Evolutionary conservation across 768 basidiomycete species (phyloP), one percentile per base, ranked within the genome.

Genomic region (Mycena polygramma): DNA sequence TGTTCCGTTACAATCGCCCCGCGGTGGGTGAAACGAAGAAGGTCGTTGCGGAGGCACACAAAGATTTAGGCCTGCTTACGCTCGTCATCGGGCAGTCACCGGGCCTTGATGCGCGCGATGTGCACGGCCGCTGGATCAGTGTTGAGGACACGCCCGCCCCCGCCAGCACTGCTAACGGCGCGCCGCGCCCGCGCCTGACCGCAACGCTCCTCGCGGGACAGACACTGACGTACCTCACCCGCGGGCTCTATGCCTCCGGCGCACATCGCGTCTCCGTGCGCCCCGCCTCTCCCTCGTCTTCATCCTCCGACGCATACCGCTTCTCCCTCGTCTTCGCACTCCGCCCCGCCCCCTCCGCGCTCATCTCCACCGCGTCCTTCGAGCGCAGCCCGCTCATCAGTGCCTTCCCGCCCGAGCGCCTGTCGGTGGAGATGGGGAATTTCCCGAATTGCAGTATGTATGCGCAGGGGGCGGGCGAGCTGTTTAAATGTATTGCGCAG

Each of bases 251-350:
- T n/a, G 22, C 49, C 49, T 51, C 49, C 24, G 49, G 49, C 49
- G 49, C 22, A 22, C 49, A 51, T 4, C 49, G 49, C 22, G 72
- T 73, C 13, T 70, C 69, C 22, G 72, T 73, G 26, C 69, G 67
- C 39, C 69, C 72, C 8, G 30, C 71, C 10, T 15, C 70, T 1
- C 36, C 61, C 13, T n/a, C n/a, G 30, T 30, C 30, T 30, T 30
- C 30, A 30, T 1, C 51, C 17, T 2, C 45, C 43, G 68, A 67
- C 53, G 7, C 13, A 7, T 60, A 61, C 55, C 72, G 72, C 57
- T 66, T 63, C 61, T 70, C 69, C 19, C 41, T 73, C 51, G 72
- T 73, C 35, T 73, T 73, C 20, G 72, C 72, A 9, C 69, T 73
- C 19, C 72, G 72, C 14, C 72, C 72, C 15, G 55, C 68, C 8